A percentile compares a stretch with the other conserved stretches of the same genome.
phyloP scores from a whole-genome alignment of 1,284 basidiomycete genomes.

The Cryptococcus sp. region DNA sequence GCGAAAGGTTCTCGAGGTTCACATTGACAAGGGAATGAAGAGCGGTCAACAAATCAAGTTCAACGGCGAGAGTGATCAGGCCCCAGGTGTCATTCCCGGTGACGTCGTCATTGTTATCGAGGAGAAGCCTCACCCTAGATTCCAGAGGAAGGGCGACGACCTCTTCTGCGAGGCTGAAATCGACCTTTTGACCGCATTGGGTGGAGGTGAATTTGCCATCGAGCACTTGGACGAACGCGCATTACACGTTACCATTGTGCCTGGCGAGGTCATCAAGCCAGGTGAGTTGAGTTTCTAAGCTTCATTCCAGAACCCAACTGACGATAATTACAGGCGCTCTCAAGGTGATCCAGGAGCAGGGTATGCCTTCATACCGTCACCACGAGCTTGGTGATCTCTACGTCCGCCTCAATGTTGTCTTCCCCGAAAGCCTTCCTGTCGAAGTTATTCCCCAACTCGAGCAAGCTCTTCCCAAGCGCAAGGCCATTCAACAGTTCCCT shows the following conservation, averaged over 20 bases:
- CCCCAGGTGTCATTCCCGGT: conserved; percentile 84
- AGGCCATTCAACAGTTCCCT: conserved; percentile 66
- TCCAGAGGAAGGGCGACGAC: conserved; percentile 93
- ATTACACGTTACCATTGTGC: conserved; percentile 78
- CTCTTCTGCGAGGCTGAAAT: conserved; percentile 84
- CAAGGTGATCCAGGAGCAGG: conserved; percentile 91
- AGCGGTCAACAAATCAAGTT: conserved; percentile 95
- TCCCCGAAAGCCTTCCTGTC: conserved; percentile 81
- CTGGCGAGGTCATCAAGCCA: conserved; percentile 92
- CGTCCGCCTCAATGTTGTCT: conserved; percentile 82
- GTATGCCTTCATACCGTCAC: conserved; percentile 98
- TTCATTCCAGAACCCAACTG: conserved; percentile 1
- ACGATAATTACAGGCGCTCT: conserved; percentile 65
- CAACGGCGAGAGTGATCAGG: conserved; percentile 93
- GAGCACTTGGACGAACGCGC: conserved; percentile 92
- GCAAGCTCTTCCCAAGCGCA: conserved; percentile 79
- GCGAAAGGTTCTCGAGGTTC: conserved; percentile 97
- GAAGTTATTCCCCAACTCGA: conserved; percentile 75
- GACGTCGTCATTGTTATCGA: conserved; percentile 98
- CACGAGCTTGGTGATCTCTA: conserved; percentile 95
- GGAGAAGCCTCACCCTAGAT: conserved; percentile 88
- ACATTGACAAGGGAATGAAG: conserved; percentile 99
- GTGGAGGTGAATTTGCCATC: conserved; percentile 86
- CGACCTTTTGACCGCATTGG: conserved; percentile 91
- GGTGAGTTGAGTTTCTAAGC: conserved; percentile 59